Base-by-base conservation (phyloP, 805 yeast species). In the Yarrowia divulgata region DNA sequence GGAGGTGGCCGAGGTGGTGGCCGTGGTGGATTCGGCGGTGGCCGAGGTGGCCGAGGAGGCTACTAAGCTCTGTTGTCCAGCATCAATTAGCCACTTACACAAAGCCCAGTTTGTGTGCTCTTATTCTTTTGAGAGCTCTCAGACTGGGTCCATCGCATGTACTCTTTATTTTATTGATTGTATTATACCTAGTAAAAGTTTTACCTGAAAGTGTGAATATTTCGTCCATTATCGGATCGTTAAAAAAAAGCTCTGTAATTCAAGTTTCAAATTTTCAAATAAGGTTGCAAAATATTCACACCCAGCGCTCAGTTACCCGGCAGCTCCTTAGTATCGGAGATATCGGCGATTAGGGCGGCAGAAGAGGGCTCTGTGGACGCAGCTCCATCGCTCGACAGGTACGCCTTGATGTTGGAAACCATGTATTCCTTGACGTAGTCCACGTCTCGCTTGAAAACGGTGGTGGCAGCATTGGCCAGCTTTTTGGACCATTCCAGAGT, bases 1-100 rank as follows among this genome's bases (percentile, higher is more conserved):
- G 72, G 74, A 29, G 57, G 60, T 8, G 62, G 48, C 48, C 63
- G 63, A 57, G 63, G 63, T 8, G 67, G 67, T 6, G 67, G 67
- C 32, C 67, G 67, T 9, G 63, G 63, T 57, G 63, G 63, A 39
- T 57, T 57, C 29, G 63, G 63, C 37, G 63, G 63, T 29, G 63
- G 63, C 4, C 48, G 63, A 40, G 63, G 63, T 29, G 63, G 63
- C 37, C 63, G 63, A 57, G 63, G 63, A 23, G 66, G 66, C 7
- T 60, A 60, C 66, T 60, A 58, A 58, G 66, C 40, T 55, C 37
- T 23, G 18, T 39, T 6, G 10, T 3, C 18, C 40, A 42, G 40
- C 49, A 42, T 58, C 66, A 54, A 19, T 35, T 42, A 29, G 37
- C 64, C 50, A 43, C 50, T 32, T n/a, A 32, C 46, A 43, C 14